Evolutionary conservation across 2,329 filamentous ascomycete genomes (phyloP), one percentile per base, ranked within the genome.

Genomic region (Diaporthe caulivora): DNA sequence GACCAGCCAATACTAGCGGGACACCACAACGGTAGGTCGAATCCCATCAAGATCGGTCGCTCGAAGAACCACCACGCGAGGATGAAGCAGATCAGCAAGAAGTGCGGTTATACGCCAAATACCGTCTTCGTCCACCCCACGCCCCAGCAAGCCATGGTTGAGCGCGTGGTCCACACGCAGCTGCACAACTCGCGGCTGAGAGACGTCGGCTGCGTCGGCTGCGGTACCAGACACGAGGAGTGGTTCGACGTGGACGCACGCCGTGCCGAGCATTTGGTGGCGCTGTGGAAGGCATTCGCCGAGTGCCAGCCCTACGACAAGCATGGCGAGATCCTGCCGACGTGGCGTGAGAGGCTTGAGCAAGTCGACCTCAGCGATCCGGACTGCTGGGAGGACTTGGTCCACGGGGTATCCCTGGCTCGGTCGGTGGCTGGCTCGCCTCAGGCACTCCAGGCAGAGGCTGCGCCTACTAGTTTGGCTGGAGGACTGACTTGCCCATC

Each of bases 11-110:
- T 37, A 15, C 1, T 17, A 24, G 4, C 15, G 2, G 57, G n/a
- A 31, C n/a, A 9, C 1, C 7, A n/a, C 18, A 11, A n/a, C 13
- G 54, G 44, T 9, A 24, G 49, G 1, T 17, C 44, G 3, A 75
- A 75, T 8, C 75, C 77, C 29, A 74, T 82, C 74, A 82, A 82
- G 69, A 82, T 82, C n/a, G 81, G 81, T 26, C 76, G 71, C 75
- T 74, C 80, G 3, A 42, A 64, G 1, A 15, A 81, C 34, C 64
- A 76, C 49, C 17, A 71, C 1, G 26, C 3, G 7, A 80, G 81
- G 15, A 80, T 81, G 78, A 21, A 24, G 15, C 1, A 70, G 0
- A 81, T 78, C 77, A 21, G 74, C 57, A 34, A 44, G 1, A 24
- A 76, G 21, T 82, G 81, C 65, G 70, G 74, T 18, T 82, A 82